Base-by-base conservation (phyloP, 495 filamentous ascomycete genomes). In the Neurospora tetrasperma region DNA sequence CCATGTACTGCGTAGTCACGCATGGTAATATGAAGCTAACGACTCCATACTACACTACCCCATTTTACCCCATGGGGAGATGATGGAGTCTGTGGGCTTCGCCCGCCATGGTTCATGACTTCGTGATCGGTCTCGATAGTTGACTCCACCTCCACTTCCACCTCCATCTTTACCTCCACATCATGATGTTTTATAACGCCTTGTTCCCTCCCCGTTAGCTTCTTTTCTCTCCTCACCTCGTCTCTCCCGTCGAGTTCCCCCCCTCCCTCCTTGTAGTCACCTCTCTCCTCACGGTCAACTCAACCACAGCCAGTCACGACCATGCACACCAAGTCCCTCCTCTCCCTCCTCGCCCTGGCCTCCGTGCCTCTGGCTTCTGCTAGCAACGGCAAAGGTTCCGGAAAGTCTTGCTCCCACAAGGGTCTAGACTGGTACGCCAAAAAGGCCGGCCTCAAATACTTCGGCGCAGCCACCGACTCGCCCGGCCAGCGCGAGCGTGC, bases 381-480 rank as follows among this genome's bases (percentile, higher is more conserved):
- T 12, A 16, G 42, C 20, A 73, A 69, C 12, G 69, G 59, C 27
- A 23, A 41, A 12, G 20, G 31, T 7, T 40, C 14, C 69, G 44
- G 71, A 31, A 62, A 71, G 44, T 31, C 69, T 23, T 46, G 41
- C 27, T 62, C 71, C 38, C 70, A 74, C 27, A 39, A 72, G 23
- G 74, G 74, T 9, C 76, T 81, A 42, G 76, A 85, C 71, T 71
- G 75, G 27, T 73, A 80, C 20, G 84, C 84, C 9, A 74, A 81
- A 73, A 71, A 77, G 44, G 80, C 82, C 20, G 85, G 85, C 0
- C 78, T 83, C 38, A 75, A 79, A 68, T 87, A 86, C 77, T 86
- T 86, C 71, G 85, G 85, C 66, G 82, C 85, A 0, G 85, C 85
- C 16, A 86, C 83, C 35, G 85, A 87, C 75, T 83, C 83, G 20